Evolutionary conservation across 192 early-diverging fungal species (phyloP).

Genomic region (Fimicolochytrium jonesii): DNA sequence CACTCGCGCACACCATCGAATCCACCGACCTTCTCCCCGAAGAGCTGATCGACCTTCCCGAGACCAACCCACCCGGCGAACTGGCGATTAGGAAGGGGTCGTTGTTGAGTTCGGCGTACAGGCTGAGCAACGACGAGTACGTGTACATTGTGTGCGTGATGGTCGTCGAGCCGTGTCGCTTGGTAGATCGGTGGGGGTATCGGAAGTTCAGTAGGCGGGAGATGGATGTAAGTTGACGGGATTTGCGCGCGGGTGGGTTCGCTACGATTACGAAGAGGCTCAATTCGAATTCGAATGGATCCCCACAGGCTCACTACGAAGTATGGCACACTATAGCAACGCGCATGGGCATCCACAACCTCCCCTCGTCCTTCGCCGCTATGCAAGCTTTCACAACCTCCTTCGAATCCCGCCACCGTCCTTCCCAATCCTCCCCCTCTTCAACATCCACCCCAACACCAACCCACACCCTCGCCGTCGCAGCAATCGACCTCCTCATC

Average conservation of each 20-base stretch:
- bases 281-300: too few relatives aligned
- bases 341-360: conserved; percentile 15
- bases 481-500: conserved; percentile 18
- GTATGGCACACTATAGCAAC: conserved; percentile 15
- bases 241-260: too few relatives aligned
- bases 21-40: conserved; percentile 18
- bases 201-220: conserved; percentile 8
- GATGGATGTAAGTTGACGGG: conserved; percentile 18
- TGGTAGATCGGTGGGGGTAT: conserved; percentile 23
- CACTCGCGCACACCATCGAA: conserved; percentile 12
- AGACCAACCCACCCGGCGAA: conserved; percentile 11
- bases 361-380: conserved; percentile 8
- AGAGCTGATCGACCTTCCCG: conserved; percentile 21
- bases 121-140: conserved; percentile 18
- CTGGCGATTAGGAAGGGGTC: conserved; percentile 7
- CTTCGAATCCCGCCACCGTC: neutral
- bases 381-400: neutral
- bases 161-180: conserved; percentile 22
- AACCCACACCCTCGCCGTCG: conserved; percentile 7
- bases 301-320: conserved; percentile 17
- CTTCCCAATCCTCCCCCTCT: too few relatives aligned
- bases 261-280: too few relatives aligned
- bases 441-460: neutral
- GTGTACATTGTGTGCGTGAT: conserved; percentile 15
- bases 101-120: conserved; percentile 2